Base-by-base conservation (phyloP, 2,329 filamentous ascomycete species). In the Calonectria montana region DNA sequence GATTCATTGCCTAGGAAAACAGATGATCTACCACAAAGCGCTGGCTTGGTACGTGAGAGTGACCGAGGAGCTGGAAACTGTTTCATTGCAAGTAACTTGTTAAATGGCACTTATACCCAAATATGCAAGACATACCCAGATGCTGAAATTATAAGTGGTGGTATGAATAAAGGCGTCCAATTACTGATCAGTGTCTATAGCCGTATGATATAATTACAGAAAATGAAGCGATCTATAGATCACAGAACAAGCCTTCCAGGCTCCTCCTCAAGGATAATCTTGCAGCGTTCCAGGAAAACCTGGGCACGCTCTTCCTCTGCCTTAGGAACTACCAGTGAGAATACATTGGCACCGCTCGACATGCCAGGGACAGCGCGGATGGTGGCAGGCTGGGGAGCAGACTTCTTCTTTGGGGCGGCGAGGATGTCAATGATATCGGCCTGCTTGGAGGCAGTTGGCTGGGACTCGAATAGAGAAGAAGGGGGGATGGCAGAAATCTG, bases 401-500 rank as follows among this genome's bases (percentile, higher is more conserved):
- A 69, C 79, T 81, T 80, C 70, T 81, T 76, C 31, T 79, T 73
- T 18, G 78, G 77, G 37, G 82, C 90, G 29, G 91, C 86, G 37
- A 98, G 89, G 55, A 98, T 87, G 81, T 98, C 97, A 77, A 98
- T 92, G 64, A 98, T 92, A 81, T 98, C 96, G 23, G 87, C 78
- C 81, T 83, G 55, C 74, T 80, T 84, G 75, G 74, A 77, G 74
- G 72, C 77, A 75, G 69, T 80, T 74, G 69, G 78, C 74, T 66
- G 83, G 63, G 80, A 74, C 48, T 81, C 76, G 37, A 84, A 78
- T 74, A 84, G 80, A 39, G 84, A 82, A 1, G 88, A 79, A 45
- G 90, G 86, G 53, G 82, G 77, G 18, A 94, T 81, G 31, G 88
- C 88, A 10, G 87, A 86, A 77, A 98, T 91, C 80, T 95, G 91